A percentile compares a stretch with the other conserved stretches of the same genome.
phyloP scores from a whole-genome alignment of 2,329 filamentous ascomycete genomes.

The Cladobotryum mycophilum region DNA sequence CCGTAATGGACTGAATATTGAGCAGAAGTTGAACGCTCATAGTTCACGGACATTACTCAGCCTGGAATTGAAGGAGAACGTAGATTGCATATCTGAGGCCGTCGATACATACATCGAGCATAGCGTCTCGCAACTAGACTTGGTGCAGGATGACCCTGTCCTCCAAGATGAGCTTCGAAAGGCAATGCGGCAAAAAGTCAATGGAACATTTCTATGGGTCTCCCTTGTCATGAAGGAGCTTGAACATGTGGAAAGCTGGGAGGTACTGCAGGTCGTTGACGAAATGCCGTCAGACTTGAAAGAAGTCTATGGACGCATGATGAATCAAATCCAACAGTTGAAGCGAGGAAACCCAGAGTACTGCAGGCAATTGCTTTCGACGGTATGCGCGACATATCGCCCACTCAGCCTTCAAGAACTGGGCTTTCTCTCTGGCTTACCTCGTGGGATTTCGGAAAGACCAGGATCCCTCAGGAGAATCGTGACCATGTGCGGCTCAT shows the following conservation, averaged over 20 bases:
- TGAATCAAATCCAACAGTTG: constrained; percentile 23
- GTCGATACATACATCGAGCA: constrained; percentile 2
- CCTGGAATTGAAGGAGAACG: constrained; percentile 18
- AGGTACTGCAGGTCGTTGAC: background rate
- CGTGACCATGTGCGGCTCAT: constrained; percentile 32
- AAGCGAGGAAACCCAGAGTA: constrained; percentile 18
- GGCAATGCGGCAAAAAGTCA: constrained; percentile 23
- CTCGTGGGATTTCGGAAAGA: constrained; percentile 30
- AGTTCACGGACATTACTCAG: background rate
- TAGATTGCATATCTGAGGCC: constrained; percentile 1
- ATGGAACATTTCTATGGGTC: constrained; percentile 28
- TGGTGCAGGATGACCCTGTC: constrained; percentile 4
- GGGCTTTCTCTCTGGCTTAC: constrained; percentile 18
- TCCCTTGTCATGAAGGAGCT: constrained; percentile 7
- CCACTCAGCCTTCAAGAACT: constrained; percentile 32
- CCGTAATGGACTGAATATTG: constrained; percentile 1
- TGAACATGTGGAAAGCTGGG: background rate
- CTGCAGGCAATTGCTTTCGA: constrained; percentile 28
- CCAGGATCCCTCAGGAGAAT: constrained; percentile 18
- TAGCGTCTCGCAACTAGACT: background rate
- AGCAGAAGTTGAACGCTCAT: constrained; percentile 10
- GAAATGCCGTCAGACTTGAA: background rate
- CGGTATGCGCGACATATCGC: constrained; percentile 23
- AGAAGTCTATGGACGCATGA: constrained; percentile 32
- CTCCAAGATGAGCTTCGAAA: constrained; percentile 6